phyloP scores from a whole-genome alignment of 176 grass and related monocot genomes.

The Triticum aestivum region DNA sequence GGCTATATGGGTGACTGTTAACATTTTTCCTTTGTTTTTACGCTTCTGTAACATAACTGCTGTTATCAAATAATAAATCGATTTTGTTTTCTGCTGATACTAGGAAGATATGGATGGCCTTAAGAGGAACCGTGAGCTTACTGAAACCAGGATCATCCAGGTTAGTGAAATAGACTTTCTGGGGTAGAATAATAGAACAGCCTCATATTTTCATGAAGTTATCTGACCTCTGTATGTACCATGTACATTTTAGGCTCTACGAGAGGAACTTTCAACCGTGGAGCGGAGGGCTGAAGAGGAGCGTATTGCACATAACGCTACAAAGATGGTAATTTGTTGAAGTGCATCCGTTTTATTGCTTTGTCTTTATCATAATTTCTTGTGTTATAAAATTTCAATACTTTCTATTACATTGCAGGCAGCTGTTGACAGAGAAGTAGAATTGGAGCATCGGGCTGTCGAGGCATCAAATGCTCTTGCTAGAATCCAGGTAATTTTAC shows the following conservation, averaged over 20 bases:
- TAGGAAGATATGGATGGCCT: conserved; percentile 93
- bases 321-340: conserved; percentile 73
- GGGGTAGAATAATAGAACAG: neutral
- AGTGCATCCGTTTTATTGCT: conserved; percentile 3
- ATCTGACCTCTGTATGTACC: conserved; percentile 26
- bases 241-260: conserved; percentile 65
- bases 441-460: conserved; percentile 96
- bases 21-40: neutral
- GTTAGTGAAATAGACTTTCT: conserved; percentile 45
- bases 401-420: conserved; percentile 58
- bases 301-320: conserved; percentile 93
- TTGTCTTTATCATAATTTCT: conserved; percentile 19
- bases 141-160: conserved; percentile 97
- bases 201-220: conserved; percentile 23
- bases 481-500: conserved; percentile 94
- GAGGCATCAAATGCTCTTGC: conserved; percentile 99
- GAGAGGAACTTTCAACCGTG: conserved; percentile 83
- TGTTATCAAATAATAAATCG: neutral
- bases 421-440: conserved; percentile 98
- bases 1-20: neutral
- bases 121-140: conserved; percentile 84
- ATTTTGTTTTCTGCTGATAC: conserved; percentile 43
- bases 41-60: neutral
- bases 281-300: conserved; percentile 97
- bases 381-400: conserved; percentile 8